phyloP scores from a whole-genome alignment of 257 asterid genomes.

The Fraxinus excelsior region DNA sequence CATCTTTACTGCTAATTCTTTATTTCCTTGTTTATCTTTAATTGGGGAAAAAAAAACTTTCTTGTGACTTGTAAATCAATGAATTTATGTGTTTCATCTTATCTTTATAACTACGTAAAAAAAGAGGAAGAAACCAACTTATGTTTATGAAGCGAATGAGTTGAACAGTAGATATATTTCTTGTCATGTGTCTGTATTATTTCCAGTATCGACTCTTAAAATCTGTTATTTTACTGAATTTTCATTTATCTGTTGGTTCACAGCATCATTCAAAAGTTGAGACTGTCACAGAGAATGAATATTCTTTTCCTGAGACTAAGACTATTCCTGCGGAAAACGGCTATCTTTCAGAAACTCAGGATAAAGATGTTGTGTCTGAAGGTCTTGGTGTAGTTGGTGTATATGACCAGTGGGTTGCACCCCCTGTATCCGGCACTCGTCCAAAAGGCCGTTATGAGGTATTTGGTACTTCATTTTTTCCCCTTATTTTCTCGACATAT shows the following conservation, averaged over 20 bases:
- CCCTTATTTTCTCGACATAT: slow-evolving; percentile 12
- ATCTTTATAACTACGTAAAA: background rate
- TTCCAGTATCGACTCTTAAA: slow-evolving; percentile 16
- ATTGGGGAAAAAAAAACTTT: background rate
- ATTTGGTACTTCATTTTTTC: slow-evolving; percentile 18
- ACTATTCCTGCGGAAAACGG: slow-evolving; percentile 70
- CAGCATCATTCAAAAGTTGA: slow-evolving; percentile 60
- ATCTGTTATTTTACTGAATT: slow-evolving; percentile 19
- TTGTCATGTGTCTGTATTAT: slow-evolving; percentile 8
- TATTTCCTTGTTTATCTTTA: background rate
- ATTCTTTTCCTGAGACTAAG: slow-evolving; percentile 48
- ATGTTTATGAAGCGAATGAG: background rate
- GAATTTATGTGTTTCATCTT: background rate
- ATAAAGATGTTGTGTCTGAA: slow-evolving; percentile 75
- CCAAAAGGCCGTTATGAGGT: slow-evolving; percentile 92
- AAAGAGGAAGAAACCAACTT: slow-evolving; percentile 3
- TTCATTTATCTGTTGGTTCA: slow-evolving; percentile 30
- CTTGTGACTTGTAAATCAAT: background rate
- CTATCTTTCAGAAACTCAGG: slow-evolving; percentile 65
- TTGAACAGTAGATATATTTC: slow-evolving; percentile 10
- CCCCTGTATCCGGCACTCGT: slow-evolving; percentile 65
- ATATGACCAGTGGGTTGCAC: slow-evolving; percentile 90
- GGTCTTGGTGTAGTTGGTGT: slow-evolving; percentile 62
- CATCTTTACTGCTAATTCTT: background rate
- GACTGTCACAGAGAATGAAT: slow-evolving; percentile 59